phyloP scores from a whole-genome alignment of 257 asterid genomes.

The Solanum tarijense region DNA sequence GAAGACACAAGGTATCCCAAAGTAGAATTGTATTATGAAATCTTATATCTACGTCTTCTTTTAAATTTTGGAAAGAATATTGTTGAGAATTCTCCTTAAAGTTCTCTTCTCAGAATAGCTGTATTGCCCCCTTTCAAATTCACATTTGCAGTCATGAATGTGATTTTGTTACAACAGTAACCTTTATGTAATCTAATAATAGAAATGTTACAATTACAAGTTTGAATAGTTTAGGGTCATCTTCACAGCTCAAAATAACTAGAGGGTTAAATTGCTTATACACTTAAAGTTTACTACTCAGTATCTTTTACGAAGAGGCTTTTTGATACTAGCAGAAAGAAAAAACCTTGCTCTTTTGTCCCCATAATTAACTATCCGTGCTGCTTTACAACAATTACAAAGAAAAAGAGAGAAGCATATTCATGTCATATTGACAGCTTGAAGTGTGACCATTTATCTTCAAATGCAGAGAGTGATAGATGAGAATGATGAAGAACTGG shows the following conservation, averaged over 20 bases:
- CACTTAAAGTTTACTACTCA: background rate
- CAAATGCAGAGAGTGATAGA: slow-evolving; percentile 15
- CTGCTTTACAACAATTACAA: background rate
- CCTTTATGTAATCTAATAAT: background rate
- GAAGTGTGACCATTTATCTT: background rate
- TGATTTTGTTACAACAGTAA: background rate
- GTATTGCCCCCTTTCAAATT: background rate
- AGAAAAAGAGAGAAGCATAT: background rate
- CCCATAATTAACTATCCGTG: background rate
- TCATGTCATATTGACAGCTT: background rate
- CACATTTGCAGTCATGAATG: background rate
- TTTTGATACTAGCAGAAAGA: background rate
- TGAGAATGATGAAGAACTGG: slow-evolving; percentile 16
- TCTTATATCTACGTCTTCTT: background rate
- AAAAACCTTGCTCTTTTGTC: background rate
- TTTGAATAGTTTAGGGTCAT: background rate
- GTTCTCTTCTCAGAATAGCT: background rate
- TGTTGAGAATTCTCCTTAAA: background rate
- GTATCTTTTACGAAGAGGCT: background rate
- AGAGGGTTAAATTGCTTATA: background rate
- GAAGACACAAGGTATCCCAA: background rate
- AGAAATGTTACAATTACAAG: background rate
- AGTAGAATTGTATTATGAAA: background rate
- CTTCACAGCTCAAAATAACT: background rate
- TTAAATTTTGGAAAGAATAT: background rate